Conservation (phyloP, 179 eudicot genomes). For the Actinidia arguta region DNA sequence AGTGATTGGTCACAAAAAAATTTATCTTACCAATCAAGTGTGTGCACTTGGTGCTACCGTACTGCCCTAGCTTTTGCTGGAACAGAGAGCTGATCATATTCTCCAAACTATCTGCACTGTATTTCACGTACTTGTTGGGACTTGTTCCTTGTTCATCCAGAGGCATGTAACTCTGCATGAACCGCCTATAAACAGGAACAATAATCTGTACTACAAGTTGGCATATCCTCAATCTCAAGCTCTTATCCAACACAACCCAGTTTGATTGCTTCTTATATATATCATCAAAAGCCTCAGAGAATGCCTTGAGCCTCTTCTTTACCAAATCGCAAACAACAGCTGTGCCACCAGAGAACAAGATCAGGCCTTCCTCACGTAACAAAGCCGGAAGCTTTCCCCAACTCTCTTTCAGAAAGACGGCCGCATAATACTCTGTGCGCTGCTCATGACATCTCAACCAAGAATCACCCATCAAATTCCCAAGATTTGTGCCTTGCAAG, state of each 20-base stretch:
- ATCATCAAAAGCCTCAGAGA: slow-evolving; percentile 42
- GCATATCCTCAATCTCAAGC: slow-evolving; percentile 56
- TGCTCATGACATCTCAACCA: slow-evolving; percentile 47
- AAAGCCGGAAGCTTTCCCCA: slow-evolving; percentile 49
- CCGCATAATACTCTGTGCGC: slow-evolving; percentile 26
- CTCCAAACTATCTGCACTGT: slow-evolving; percentile 57
- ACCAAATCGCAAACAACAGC: slow-evolving; percentile 27
- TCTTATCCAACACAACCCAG: slow-evolving; percentile 62
- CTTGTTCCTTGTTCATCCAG: slow-evolving; percentile 44
- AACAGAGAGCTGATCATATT: slow-evolving; percentile 56
- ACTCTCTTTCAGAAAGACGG: slow-evolving; percentile 44
- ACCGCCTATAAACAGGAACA: slow-evolving; percentile 61
- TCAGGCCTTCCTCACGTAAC: slow-evolving; percentile 37
- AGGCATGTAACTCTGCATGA: slow-evolving; percentile 42
- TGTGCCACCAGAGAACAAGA: slow-evolving; percentile 39
- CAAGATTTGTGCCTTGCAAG: slow-evolving; percentile 55
- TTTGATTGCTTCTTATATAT: slow-evolving; percentile 41
- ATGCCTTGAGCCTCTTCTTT: slow-evolving; percentile 36
- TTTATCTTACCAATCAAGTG: slow-evolving; percentile 56
- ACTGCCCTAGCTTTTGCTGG: slow-evolving; percentile 45
- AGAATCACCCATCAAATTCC: slow-evolving; percentile 68
- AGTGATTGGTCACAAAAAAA: slow-evolving; percentile 46
- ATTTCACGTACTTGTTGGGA: slow-evolving; percentile 45
- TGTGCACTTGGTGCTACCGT: slow-evolving; percentile 44
- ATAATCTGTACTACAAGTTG: slow-evolving; percentile 55